These are phyloP conservation scores for Phyllosticta ampelicida DNA, from an alignment of 2,329 filamentous ascomycete genomes.

Conservation along the genomic window DNA sequence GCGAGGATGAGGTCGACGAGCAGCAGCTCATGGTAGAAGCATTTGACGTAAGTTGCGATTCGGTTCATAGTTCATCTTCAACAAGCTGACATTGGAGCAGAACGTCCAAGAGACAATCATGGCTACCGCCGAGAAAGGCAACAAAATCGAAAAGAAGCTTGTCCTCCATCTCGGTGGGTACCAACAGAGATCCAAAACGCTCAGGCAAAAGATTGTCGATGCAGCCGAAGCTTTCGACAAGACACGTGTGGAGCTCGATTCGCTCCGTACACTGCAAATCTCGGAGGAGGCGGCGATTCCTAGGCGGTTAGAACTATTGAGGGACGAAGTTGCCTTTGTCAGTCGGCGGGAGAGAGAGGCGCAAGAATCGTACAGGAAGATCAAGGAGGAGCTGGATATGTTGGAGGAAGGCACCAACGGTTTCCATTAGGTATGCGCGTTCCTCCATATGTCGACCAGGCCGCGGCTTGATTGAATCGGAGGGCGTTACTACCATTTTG, in stretches of 20 bases:
- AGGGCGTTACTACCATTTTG: no score
- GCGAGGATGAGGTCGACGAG: slow-evolving; percentile 63
- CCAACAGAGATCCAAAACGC: slow-evolving; percentile 68
- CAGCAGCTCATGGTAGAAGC: slow-evolving; percentile 54
- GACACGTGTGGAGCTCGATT: slow-evolving; percentile 59
- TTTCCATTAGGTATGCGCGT: slow-evolving; percentile 16
- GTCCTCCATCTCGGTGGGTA: slow-evolving; percentile 80
- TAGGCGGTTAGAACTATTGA: slow-evolving; percentile 59
- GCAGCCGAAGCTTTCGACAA: slow-evolving; percentile 65
- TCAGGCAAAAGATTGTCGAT: slow-evolving; percentile 68
- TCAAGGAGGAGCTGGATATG: slow-evolving; percentile 65
- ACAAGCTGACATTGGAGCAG: slow-evolving; percentile 27
- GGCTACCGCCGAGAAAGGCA: slow-evolving; percentile 63
- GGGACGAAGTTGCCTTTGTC: slow-evolving; percentile 75
- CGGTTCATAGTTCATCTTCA: background rate
- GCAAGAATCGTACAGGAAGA: slow-evolving; percentile 70
- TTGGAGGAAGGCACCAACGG: slow-evolving; percentile 36
- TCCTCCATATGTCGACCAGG: no score
- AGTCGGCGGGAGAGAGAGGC: slow-evolving; percentile 77
- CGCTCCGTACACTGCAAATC: slow-evolving; percentile 64
- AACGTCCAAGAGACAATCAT: slow-evolving; percentile 63
- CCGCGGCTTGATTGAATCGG: no score
- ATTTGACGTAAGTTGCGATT: slow-evolving; percentile 53
- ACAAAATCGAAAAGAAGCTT: slow-evolving; percentile 92
- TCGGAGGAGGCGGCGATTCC: slow-evolving; percentile 69